Evolutionary conservation across 108 stramenopile genomes (phyloP).

Genomic region (Cyclostephanos invisitatus): DNA sequence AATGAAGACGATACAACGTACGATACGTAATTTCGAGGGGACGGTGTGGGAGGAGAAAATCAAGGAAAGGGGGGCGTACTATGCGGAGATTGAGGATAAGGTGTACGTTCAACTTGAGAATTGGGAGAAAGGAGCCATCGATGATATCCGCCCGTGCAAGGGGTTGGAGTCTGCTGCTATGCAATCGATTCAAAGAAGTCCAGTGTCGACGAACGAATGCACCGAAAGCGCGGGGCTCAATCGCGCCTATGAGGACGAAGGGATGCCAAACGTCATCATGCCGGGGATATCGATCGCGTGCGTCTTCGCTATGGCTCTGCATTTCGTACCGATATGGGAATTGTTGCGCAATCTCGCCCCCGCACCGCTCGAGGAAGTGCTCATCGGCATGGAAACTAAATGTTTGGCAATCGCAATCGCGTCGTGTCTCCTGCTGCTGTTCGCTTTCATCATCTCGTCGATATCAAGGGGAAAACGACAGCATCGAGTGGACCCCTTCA

Average conservation of each 20-base stretch:
- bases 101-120: conserved; percentile 16
- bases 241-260: neutral
- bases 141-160: neutral
- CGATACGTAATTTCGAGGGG: conserved; percentile 24
- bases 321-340: neutral
- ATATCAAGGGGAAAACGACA: neutral
- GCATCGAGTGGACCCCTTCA: neutral
- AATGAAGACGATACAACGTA: conserved; percentile 14
- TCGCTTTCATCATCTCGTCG: neutral
- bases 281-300: neutral
- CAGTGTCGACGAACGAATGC: neutral
- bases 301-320: neutral
- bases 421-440: neutral
- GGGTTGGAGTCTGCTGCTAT: neutral
- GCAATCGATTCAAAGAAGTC: neutral
- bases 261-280: neutral
- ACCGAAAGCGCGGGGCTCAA: neutral
- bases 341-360: neutral
- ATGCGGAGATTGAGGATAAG: conserved; percentile 34
- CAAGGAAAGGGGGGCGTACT: conserved; percentile 25
- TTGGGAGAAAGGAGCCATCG: conserved; percentile 15
- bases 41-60: conserved; percentile 32
- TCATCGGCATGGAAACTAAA: neutral
- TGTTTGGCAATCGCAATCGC: neutral
- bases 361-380: neutral